phyloP scores from a whole-genome alignment of 2,329 filamentous ascomycete genomes.

The Colletotrichum salicis region DNA sequence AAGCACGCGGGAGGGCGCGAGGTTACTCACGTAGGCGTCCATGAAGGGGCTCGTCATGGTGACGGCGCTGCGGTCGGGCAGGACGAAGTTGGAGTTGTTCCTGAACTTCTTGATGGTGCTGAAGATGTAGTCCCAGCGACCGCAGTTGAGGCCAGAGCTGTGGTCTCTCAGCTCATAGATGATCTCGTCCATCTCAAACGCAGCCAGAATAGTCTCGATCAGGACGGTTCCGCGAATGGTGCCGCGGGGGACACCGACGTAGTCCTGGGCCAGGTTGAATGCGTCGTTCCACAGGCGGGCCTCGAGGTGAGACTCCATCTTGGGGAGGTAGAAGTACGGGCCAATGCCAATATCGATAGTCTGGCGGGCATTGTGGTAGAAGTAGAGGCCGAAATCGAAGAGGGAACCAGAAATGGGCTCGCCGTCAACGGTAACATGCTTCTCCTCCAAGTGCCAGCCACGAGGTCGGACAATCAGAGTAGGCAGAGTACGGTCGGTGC shows the following conservation, averaged over 20 bases:
- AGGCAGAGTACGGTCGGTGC: slow-evolving; percentile 84
- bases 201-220: slow-evolving; percentile 97
- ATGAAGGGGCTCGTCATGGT: slow-evolving; percentile 99
- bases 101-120: slow-evolving; percentile 99
- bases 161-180: slow-evolving; percentile 99
- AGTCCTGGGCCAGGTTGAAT: slow-evolving; percentile 96
- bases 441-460: slow-evolving; percentile 98
- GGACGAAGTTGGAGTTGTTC: slow-evolving; percentile 89
- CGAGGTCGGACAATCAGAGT: slow-evolving; percentile 94
- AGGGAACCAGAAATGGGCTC: slow-evolving; percentile 92
- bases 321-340: slow-evolving; percentile 97
- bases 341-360: slow-evolving; percentile 84
- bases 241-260: slow-evolving; percentile 86
- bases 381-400: slow-evolving; percentile 98
- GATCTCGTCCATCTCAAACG: slow-evolving; percentile 99
- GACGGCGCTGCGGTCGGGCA: slow-evolving; percentile 89
- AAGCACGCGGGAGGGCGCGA: neutral
- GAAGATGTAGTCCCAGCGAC: slow-evolving; percentile 99
- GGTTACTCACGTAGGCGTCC: slow-evolving; percentile 79
- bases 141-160: slow-evolving; percentile 96
- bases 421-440: slow-evolving; percentile 95
- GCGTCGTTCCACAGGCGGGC: slow-evolving; percentile 97
- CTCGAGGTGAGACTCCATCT: slow-evolving; percentile 98
- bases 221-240: slow-evolving; percentile 95
- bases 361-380: slow-evolving; percentile 97